Conservation (phyloP, 2,329 filamentous ascomycete species). For the Calonectria montana region DNA sequence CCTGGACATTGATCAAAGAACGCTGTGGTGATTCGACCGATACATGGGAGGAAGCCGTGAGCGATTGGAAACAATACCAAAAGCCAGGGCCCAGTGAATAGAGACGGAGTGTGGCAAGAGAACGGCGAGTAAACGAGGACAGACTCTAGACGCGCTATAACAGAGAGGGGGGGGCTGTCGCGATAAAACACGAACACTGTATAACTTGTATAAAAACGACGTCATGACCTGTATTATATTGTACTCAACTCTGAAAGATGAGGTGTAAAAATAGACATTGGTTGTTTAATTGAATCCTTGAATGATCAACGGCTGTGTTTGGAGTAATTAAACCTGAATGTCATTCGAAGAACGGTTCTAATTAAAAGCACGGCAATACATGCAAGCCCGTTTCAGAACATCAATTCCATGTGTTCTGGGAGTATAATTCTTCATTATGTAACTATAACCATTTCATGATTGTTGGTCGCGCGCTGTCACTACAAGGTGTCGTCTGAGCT, state of each 20-base stretch:
- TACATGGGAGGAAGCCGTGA: conserved; percentile 74
- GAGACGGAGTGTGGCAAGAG: not conserved
- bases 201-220: conserved; percentile 27
- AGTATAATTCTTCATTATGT: not conserved
- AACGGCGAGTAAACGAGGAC: not conserved
- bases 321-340: not conserved
- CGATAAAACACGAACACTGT: conserved; percentile 5
- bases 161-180: not conserved
- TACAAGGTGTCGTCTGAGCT: conserved; percentile 4
- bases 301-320: not conserved
- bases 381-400: not conserved
- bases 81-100: conserved; percentile 23
- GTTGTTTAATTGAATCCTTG: not conserved
- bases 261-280: conserved; percentile 3
- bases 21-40: conserved; percentile 73
- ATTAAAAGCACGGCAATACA: not conserved
- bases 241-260: conserved; percentile 23
- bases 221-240: conserved; percentile 27
- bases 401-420: too few species aligned
- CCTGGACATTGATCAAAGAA: conserved; percentile 82
- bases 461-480: not conserved
- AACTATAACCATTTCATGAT: not conserved
- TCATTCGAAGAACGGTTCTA: not conserved
- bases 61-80: conserved; percentile 66
- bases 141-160: not conserved